Conservation (phyloP, 345 rosid species). For the Moricandia moricandioides region DNA sequence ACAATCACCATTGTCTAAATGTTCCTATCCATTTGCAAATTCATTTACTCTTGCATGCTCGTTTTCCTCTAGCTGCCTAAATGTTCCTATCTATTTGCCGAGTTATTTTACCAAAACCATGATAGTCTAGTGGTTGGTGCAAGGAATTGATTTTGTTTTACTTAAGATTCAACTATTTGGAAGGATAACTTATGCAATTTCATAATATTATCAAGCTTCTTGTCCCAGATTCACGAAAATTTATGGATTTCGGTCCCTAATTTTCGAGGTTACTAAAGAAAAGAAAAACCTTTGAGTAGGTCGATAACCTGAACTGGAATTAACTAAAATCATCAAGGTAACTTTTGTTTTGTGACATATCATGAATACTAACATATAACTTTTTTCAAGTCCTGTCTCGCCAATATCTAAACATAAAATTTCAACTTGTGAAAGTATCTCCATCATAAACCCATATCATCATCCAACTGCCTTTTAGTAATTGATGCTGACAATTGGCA, state of each 20-base stretch:
- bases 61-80: neutral
- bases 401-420: neutral
- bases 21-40: neutral
- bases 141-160: neutral
- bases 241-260: neutral
- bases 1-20: neutral
- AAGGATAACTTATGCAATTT: neutral
- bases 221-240: neutral
- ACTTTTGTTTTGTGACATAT: neutral
- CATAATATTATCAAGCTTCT: neutral
- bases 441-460: conserved; percentile 6
- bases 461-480: conserved; percentile 15
- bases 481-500: neutral
- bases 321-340: neutral
- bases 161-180: neutral
- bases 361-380: neutral
- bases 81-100: neutral
- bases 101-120: neutral
- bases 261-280: neutral
- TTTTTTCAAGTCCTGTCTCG: neutral
- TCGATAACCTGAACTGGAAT: neutral
- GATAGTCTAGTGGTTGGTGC: neutral
- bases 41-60: no score
- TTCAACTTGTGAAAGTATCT: conserved; percentile 13
- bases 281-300: neutral